phyloP scores from a whole-genome alignment of 257 asterid genomes.

The Solanum appendiculatum region DNA sequence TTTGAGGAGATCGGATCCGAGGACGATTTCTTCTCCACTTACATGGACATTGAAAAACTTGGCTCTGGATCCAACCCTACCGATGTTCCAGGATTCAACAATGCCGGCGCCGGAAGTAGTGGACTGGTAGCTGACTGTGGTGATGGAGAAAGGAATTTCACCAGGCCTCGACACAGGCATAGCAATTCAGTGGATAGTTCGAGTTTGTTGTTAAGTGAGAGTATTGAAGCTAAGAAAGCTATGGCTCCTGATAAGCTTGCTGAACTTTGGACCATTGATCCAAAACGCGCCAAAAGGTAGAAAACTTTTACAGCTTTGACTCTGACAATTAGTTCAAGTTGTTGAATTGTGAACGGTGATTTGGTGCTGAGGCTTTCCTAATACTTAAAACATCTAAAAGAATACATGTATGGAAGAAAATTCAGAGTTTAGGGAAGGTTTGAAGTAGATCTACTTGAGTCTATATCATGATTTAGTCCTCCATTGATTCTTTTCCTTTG shows the following conservation, averaged over 20 bases:
- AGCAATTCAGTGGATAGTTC: conserved; percentile 78
- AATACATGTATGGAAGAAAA: background rate
- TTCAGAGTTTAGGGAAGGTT: background rate
- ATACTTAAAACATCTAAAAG: background rate
- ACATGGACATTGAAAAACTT: conserved; percentile 91
- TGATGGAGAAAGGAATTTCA: conserved; percentile 11
- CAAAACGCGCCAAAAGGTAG: conserved; percentile 91
- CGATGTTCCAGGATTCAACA: conserved; percentile 24
- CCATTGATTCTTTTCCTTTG: background rate
- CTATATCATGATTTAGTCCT: background rate
- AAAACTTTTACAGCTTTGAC: background rate
- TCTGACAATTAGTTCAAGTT: background rate
- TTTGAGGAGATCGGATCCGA: conserved; percentile 96
- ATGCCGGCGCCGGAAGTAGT: conserved; percentile 1
- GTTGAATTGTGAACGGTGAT: background rate
- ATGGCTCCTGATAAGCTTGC: conserved; percentile 99
- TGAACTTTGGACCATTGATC: conserved; percentile 89
- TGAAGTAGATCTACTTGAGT: background rate
- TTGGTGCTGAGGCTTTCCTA: background rate
- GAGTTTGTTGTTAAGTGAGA: conserved; percentile 39
- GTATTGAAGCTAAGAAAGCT: conserved; percentile 92
- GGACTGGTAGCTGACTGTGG: background rate
- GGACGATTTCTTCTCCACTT: conserved; percentile 88
- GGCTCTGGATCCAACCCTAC: conserved; percentile 35
- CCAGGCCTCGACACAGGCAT: conserved; percentile 47